phyloP scores from a whole-genome alignment of 1,284 basidiomycete genomes.

The Entoloma clypeatum region DNA sequence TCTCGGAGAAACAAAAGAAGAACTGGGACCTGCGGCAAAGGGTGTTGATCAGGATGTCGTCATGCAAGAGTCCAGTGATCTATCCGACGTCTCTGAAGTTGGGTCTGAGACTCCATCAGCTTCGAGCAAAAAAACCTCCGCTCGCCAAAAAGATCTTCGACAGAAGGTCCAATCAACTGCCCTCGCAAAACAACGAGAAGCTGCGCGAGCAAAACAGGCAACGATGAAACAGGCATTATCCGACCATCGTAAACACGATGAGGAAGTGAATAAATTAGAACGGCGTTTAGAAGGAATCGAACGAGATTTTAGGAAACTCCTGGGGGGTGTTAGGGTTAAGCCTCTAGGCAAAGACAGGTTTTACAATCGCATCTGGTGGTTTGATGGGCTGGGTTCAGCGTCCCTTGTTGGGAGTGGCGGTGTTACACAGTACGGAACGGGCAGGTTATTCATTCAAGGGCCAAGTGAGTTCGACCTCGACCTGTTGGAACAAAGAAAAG shows the following conservation, averaged over 20 bases:
- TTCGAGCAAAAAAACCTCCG: slow-evolving; percentile 42
- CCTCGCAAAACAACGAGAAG: slow-evolving; percentile 72
- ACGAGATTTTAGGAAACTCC: slow-evolving; percentile 86
- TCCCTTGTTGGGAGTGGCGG: slow-evolving; percentile 72
- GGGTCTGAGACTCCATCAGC: slow-evolving; percentile 46
- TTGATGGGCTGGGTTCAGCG: slow-evolving; percentile 90
- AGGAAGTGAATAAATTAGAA: slow-evolving; percentile 80
- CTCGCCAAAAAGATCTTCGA: slow-evolving; percentile 49
- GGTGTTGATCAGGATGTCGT: slow-evolving; percentile 51
- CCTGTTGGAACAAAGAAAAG: slow-evolving; percentile 55
- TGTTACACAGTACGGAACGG: slow-evolving; percentile 81
- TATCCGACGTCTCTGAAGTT: slow-evolving; percentile 67
- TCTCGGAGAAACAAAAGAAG: slow-evolving; percentile 55
- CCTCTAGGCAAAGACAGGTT: slow-evolving; percentile 92
- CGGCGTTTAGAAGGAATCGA: slow-evolving; percentile 83
- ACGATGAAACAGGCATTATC: slow-evolving; percentile 67
- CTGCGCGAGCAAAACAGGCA: slow-evolving; percentile 67
- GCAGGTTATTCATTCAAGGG: slow-evolving; percentile 88
- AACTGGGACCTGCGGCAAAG: slow-evolving; percentile 28
- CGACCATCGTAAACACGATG: slow-evolving; percentile 79
- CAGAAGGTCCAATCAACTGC: slow-evolving; percentile 54
- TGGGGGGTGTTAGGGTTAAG: slow-evolving; percentile 80
- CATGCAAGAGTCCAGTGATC: slow-evolving; percentile 63
- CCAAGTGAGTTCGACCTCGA: slow-evolving; percentile 77
- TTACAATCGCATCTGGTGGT: slow-evolving; percentile 96